Evolutionary conservation across 2,329 filamentous ascomycete species (phyloP).

Genomic region (Ascomycota sp.): DNA sequence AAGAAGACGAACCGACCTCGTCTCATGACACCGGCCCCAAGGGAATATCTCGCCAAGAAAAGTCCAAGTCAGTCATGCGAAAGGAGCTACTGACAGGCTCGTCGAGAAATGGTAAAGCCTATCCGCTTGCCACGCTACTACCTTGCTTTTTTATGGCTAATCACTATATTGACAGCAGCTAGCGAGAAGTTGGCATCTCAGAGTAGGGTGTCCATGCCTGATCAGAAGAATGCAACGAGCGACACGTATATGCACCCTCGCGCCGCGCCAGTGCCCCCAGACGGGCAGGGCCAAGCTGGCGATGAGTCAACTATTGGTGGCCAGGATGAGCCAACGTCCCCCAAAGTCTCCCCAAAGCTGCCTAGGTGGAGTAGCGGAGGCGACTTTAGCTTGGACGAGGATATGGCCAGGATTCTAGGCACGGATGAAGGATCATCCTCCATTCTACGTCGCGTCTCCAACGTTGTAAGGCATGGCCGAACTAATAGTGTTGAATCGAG

Average conservation of each 20-base stretch:
- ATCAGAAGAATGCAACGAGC: constrained; percentile 10
- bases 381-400: constrained; percentile 88
- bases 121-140: neutral
- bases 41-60: constrained; percentile 17
- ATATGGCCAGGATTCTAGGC: constrained; percentile 74
- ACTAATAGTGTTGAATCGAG: constrained; percentile 57
- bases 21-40: constrained; percentile 21
- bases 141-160: neutral
- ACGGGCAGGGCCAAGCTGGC: constrained; percentile 11
- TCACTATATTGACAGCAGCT: constrained; percentile 2
- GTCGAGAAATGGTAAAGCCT: constrained; percentile 19
- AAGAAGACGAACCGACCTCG: constrained; percentile 27
- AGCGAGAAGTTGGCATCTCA: constrained; percentile 9
- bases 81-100: constrained; percentile 37
- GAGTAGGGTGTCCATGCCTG: constrained; percentile 6
- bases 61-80: constrained; percentile 32
- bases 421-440: constrained; percentile 60
- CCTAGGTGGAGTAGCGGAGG: constrained; percentile 60
- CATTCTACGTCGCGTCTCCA: constrained; percentile 74
- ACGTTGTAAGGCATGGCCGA: constrained; percentile 80
- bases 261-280: constrained; percentile 32
- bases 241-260: constrained; percentile 39
- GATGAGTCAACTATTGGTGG: constrained; percentile 31
- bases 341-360: constrained; percentile 42
- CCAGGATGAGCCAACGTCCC: constrained; percentile 17